Conservation (phyloP, 2,329 filamentous ascomycete genomes). For the Ceratocystis harringtonii region DNA sequence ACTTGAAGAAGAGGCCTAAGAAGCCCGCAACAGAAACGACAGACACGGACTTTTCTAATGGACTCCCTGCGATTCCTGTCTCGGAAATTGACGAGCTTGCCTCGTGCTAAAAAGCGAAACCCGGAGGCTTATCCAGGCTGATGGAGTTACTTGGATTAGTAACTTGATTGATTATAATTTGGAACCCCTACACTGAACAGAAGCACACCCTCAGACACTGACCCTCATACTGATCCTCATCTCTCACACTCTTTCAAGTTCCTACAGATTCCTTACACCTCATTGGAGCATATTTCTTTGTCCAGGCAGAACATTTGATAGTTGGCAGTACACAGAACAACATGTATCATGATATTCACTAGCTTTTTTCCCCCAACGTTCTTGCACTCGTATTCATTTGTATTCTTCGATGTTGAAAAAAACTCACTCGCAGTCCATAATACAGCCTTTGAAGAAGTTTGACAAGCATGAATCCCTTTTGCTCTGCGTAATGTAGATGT, state of each 20-base stretch:
- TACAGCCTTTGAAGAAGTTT: constrained; percentile 1
- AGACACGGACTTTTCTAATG: constrained; percentile 7
- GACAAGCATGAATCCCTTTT: background rate
- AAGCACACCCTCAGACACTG: background rate
- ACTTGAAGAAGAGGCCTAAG: constrained; percentile 10
- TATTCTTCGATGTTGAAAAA: background rate
- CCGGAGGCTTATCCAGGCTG: background rate
- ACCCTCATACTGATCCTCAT: background rate
- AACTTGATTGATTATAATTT: constrained; percentile 4
- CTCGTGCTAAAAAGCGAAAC: background rate
- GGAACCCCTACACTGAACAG: background rate
- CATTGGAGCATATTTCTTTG: constrained; percentile 3
- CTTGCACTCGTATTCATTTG: constrained; percentile 5
- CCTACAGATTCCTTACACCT: background rate
- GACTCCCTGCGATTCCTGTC: constrained; percentile 13
- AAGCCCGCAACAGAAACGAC: background rate
- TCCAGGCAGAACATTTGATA: constrained; percentile 7
- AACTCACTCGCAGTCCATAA: background rate
- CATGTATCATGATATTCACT: constrained; percentile 10
- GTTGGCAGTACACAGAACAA: constrained; percentile 14
- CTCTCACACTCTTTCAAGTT: background rate
- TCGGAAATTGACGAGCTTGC: constrained; percentile 10
- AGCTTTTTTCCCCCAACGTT: background rate
- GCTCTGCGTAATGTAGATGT: background rate
- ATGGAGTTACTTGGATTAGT: background rate